phyloP scores from a whole-genome alignment of 2,329 filamentous ascomycete genomes.

The Xylariales sp. region DNA sequence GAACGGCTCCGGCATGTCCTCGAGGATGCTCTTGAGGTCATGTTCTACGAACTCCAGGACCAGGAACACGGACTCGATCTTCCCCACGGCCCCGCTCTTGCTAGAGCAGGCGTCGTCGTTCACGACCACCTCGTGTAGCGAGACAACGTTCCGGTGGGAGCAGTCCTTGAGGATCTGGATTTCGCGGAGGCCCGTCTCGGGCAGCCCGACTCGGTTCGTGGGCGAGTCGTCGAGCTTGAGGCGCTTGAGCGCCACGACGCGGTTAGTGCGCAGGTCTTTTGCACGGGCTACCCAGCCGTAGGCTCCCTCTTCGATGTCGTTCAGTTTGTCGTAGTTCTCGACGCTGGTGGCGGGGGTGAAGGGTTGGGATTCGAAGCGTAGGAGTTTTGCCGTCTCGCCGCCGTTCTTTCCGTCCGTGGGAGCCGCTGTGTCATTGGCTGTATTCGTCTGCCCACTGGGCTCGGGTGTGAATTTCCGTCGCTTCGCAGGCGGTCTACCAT shows the following conservation, averaged over 20 bases:
- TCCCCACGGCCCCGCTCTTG: constrained; percentile 24
- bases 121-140: constrained; percentile 77
- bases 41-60: constrained; percentile 98
- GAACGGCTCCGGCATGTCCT: constrained; percentile 93
- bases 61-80: constrained; percentile 67
- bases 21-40: constrained; percentile 87
- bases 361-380: constrained; percentile 64
- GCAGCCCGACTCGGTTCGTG: constrained; percentile 62
- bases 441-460: constrained; percentile 19
- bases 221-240: constrained; percentile 78
- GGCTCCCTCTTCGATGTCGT: constrained; percentile 95
- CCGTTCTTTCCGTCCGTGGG: constrained; percentile 15
- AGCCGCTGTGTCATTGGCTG: constrained; percentile 12
- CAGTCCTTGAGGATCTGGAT: constrained; percentile 86
- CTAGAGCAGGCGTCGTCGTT: constrained; percentile 50
- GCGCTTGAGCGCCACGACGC: constrained; percentile 87
- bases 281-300: constrained; percentile 94
- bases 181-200: constrained; percentile 87
- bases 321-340: constrained; percentile 85
- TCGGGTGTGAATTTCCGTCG: constrained; percentile 56
- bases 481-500: constrained; percentile 49
- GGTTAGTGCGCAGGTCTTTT: constrained; percentile 65
- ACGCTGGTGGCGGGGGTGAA: constrained; percentile 74
- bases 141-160: constrained; percentile 76
- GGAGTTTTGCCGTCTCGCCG: constrained; percentile 42